Base-by-base conservation (phyloP, 331 rosid species). In the Phaseolus coccineus region DNA sequence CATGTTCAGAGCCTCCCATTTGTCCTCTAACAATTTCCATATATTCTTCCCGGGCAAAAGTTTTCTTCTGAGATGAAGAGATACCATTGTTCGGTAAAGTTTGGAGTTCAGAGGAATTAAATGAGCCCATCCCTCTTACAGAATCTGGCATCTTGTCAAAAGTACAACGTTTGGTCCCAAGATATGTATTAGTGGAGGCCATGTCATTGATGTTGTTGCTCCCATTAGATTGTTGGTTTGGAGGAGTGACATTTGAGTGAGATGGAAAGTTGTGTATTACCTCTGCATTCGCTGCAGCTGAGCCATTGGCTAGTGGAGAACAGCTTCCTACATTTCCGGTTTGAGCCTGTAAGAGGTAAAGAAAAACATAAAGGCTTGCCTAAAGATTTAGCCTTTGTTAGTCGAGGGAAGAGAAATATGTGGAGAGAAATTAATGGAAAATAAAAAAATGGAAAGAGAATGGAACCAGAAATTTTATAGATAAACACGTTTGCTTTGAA, bases 171-270 rank as follows among this genome's bases (percentile, higher is more conserved):
- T 84, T 90, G 47, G 87, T 79, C 64, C 76, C 76, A 63, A 56
- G 67, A 71, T 78, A 73, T 76, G 79, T 55, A 74, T 86, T 86
- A 64, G 73, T 73, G 40, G 91, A 88, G 69, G 79, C 77, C 79
- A 84, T 35, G 64, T 87, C 90, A 50, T 83, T 84, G 68, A 81
- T 83, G 81, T 81, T 81, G 83, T 76, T 85, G 79, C 85, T 88
- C 83, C 77, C 89, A 67, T 86, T 86, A 79, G 88, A 87, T 77
- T 81, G 90, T 77, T 88, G 94, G 71, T 86, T 90, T 70, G 78
- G 87, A 80, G 73, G 83, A 74, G 85, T 85, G 73, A 70, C 78
- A 69, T 84, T 83, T 66, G 88, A 87, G 77, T 73, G 79, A 70
- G 87, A 85, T 71, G 86, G 84, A 44, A 85, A 81, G 70, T 82